Evolutionary conservation across 2,329 filamentous ascomycete genomes (phyloP).

Genomic region (Microcyclosporella mali): DNA sequence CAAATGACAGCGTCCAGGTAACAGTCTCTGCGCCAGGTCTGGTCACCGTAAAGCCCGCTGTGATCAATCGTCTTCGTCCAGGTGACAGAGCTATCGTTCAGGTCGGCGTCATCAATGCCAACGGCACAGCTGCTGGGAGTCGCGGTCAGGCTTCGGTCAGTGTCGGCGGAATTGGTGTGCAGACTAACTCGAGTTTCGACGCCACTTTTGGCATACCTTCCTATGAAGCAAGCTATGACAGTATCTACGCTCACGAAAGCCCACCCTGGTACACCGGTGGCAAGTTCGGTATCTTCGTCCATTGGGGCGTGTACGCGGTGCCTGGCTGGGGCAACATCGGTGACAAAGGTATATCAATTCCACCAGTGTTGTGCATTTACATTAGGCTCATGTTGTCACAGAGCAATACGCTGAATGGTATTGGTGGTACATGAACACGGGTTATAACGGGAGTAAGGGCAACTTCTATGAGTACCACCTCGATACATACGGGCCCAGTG

Average conservation of each 20-base stretch:
- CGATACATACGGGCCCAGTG: slow-evolving; percentile 45
- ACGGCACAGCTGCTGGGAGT: slow-evolving; percentile 27
- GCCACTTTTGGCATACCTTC: slow-evolving; percentile 32
- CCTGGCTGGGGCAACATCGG: slow-evolving; percentile 49
- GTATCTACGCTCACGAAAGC: slow-evolving; percentile 39
- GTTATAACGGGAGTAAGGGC: slow-evolving; percentile 35
- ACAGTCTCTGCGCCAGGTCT: slow-evolving; percentile 31
- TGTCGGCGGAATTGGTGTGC: slow-evolving; percentile 24
- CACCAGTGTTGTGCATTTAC: not conserved
- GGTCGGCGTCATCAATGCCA: slow-evolving; percentile 33
- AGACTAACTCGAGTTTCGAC: slow-evolving; percentile 29
- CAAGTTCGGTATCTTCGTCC: slow-evolving; percentile 57
- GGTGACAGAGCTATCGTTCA: slow-evolving; percentile 37
- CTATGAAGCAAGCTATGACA: slow-evolving; percentile 34
- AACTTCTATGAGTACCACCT: slow-evolving; percentile 47
- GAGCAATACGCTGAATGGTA: slow-evolving; percentile 30
- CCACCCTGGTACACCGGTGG: slow-evolving; percentile 51
- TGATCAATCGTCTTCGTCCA: slow-evolving; percentile 36
- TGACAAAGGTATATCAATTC: slow-evolving; percentile 34
- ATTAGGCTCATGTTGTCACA: slow-evolving; percentile 1
- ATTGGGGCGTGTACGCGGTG: slow-evolving; percentile 53
- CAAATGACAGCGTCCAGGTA: slow-evolving; percentile 33
- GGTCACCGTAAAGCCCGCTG: slow-evolving; percentile 30
- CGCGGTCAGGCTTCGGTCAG: slow-evolving; percentile 29
- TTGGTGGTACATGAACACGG: slow-evolving; percentile 48